Evolutionary conservation across 2,329 filamentous ascomycete genomes (phyloP).

Genomic region (Phaeosphaeria sp.): DNA sequence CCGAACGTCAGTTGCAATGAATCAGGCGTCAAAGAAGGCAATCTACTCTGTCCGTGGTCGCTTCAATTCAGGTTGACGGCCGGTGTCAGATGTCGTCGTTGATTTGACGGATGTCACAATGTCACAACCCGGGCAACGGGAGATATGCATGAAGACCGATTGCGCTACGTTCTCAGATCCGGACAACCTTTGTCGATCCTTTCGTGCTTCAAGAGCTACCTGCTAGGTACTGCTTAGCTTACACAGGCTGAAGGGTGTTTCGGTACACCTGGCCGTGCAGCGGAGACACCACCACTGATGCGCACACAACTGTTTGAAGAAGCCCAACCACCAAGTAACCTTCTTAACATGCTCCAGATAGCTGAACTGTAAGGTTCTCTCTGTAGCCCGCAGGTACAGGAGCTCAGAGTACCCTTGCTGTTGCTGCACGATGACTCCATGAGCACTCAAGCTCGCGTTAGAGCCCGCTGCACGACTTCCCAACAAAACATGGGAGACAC

Average conservation of each 20-base stretch:
- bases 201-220: neutral
- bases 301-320: neutral
- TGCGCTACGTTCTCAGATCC: neutral
- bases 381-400: neutral
- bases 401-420: neutral
- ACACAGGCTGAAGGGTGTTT: neutral
- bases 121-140: neutral
- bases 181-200: neutral
- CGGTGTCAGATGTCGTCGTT: neutral
- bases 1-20: neutral
- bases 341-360: neutral
- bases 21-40: neutral
- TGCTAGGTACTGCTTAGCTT: neutral
- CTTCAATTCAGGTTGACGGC: neutral
- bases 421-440: conserved; percentile 2
- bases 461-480: conserved; percentile 5
- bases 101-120: neutral
- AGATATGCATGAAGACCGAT: neutral
- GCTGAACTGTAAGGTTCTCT: neutral
- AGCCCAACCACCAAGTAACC: neutral
- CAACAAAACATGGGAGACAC: conserved; percentile 2
- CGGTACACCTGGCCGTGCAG: neutral
- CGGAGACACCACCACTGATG: neutral
- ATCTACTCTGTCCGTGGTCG: neutral
- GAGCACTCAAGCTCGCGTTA: neutral